Evolutionary conservation across 2,329 filamentous ascomycete genomes (phyloP), one percentile per base, ranked within the genome.

Genomic region (Corniculantispora saksenae): DNA sequence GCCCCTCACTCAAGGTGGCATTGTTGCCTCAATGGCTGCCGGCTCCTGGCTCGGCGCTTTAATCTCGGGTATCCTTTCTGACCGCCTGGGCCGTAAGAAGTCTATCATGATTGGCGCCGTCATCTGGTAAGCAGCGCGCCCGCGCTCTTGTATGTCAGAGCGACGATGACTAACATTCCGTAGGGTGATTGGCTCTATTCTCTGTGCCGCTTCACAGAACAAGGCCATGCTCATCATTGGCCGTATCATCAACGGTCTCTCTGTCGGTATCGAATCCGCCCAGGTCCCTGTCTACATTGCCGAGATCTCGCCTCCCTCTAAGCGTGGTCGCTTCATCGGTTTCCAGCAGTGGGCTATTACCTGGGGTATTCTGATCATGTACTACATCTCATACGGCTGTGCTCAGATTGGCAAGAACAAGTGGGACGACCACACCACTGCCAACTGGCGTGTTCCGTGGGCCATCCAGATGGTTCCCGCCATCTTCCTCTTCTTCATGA

Each of bases 281-380:
- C 88, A 90, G 71, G 89, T 91, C 8, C 89, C 89, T 5, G 88
- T 91, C 64, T 91, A 91, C 76, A 86, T 91, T 58, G 85, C 88
- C 50, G 89, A 91, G 72, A 82, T 91, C 80, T 88, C 71, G 5
- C 69, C 72, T 12, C 84, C 84, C 50, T 83, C 84, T 3, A 75
- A 77, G 61, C 85, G 89, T 67, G 89, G 89, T 32, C 84, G 38
- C 75, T 89, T 93, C 55, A 89, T 93, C 32, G 87, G 89, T 63
- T 84, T 86, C 62, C 90, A 93, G 75, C 90, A 93, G 74, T 90
- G 89, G 81, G 88, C 89, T 57, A 92, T 93, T 68, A 91, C 90
- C 63, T 91, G 76, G 75, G 76, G 76, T 66, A 90, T 90, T 69
- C 73, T 90, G 68, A 87, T 89, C 78, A 90, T 90, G 87, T 91